Base-by-base conservation (phyloP, 768 basidiomycete species). In the Agrocybe praecox region DNA sequence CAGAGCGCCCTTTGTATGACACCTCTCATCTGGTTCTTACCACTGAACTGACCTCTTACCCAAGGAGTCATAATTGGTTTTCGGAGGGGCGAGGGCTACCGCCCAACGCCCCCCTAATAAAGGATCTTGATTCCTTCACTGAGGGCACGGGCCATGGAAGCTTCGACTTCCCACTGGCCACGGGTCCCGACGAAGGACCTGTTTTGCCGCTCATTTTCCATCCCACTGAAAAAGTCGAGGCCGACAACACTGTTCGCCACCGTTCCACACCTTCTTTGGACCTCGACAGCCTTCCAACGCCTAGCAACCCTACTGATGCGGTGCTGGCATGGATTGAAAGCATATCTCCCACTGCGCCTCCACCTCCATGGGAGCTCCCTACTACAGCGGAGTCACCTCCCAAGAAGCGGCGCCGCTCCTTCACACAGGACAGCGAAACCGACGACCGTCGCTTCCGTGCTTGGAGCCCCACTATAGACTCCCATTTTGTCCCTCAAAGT, bases 71-170 rank as follows among this genome's bases (percentile, higher is more conserved):
- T 49, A 46, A 52, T 56, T 60, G 63, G 64, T 64, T 61, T 34
- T 50, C 61, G n/a, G 60, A 52, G 49, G 67, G 70, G 33, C 58
- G 58, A 24, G 59, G 63, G 43, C 64, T 75, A 53, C 62, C 71
- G 33, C 77, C 80, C 17, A 73, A 67, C 3, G 80, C 84, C 24
- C 84, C 83, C 10, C 64, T 74, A 56, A 62, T 86, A 63, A 84
- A 80, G 68, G 84, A 86, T 64, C 65, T 78, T 29, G 83, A 85
- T 58, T 79, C 81, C 52, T 86, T 86, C 72, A 83, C 82, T n/a
- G 83, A 84, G 46, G 83, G 83, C 29, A 82, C 80, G 9, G 77
- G 74, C 15, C 67, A 71, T 55, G 83, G 83, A 45, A 81, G 80
- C 58, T 84, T 83, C 67, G 80, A 81, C 59, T 80, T 75, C 50